Evolutionary conservation across 305 asterid genomes (phyloP), one percentile per base, ranked within the genome.

Genomic region (Lippia alba): DNA sequence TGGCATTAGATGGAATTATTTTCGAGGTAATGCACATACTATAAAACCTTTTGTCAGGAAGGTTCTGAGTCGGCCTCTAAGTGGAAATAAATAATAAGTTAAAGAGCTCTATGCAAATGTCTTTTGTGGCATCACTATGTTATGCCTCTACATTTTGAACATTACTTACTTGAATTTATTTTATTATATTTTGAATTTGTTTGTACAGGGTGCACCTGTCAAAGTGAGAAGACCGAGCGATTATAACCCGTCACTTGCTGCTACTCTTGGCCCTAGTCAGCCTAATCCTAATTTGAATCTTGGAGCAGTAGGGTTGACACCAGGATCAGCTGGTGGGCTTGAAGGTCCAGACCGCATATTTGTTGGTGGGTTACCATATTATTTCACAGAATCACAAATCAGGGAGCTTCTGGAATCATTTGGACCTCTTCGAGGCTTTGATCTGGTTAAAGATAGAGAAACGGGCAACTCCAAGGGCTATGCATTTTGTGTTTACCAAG

Each of bases 391-490:
- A 79, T 79, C 86, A 19, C 98, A 93, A 81, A 83, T 91, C 74
- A 87, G 97, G 80, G 98, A 93, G 89, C 86, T 93, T 75, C 86
- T 93, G 67, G 98, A 93, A 81, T 93, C 98, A 50, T 94, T 94
- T 85, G 99, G 99, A 41, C 89, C 95, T 3, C 96, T 94, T 71
- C 89, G 96, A 44, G 97, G 97, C 65, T 94, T 94, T 79, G 96
- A 91, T 84, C 83, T 94, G 78, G 98, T 94, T 54, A 94, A 91
- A 85, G 99, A 94, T 76, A 80, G 97, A 81, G 98, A 94, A 84
- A 94, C 99, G 4, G 97, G 99, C 69, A 94, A 94, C 81, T 94
- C 97, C 32, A 94, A 94, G 83, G 99, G 99, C 82, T 91, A 94
- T 83, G 99, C 99, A 6, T 94, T 94, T 74, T 94, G 99, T 83